phyloP scores from a whole-genome alignment of 2,329 filamentous ascomycete species.

The Fonsecaea multimorphosa region DNA sequence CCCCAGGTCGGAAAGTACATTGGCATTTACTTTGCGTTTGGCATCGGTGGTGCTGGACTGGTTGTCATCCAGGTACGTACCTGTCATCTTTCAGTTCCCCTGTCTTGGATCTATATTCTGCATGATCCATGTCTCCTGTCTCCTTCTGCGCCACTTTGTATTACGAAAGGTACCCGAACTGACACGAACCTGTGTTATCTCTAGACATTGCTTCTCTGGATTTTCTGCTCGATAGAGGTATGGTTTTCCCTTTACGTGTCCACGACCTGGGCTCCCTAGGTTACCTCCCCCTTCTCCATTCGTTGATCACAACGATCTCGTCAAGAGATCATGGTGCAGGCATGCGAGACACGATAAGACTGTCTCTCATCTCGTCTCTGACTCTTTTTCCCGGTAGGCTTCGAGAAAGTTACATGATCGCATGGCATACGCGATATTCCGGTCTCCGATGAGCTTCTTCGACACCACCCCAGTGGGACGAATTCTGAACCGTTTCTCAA shows the following conservation, averaged over 20 bases:
- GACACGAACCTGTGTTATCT: slow-evolving; percentile 17
- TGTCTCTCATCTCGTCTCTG: slow-evolving; percentile 21
- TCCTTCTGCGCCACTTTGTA: neutral
- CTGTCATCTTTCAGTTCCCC: slow-evolving; percentile 1
- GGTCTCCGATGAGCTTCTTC: slow-evolving; percentile 98
- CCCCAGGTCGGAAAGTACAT: slow-evolving; percentile 85
- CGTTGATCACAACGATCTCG: neutral
- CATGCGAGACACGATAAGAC: slow-evolving; percentile 10
- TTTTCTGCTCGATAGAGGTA: slow-evolving; percentile 98
- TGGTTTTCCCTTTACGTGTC: slow-evolving; percentile 39
- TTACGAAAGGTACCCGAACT: slow-evolving; percentile 10
- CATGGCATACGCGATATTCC: slow-evolving; percentile 97
- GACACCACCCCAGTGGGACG: slow-evolving; percentile 96
- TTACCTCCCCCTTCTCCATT: neutral
- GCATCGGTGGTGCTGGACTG: slow-evolving; percentile 80
- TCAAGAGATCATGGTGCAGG: slow-evolving; percentile 9
- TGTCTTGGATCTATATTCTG: slow-evolving; percentile 1
- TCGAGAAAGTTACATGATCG: slow-evolving; percentile 95
- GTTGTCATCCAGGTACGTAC: slow-evolving; percentile 73
- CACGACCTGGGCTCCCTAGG: neutral
- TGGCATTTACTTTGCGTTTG: slow-evolving; percentile 93
- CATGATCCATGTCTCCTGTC: neutral
- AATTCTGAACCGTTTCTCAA: slow-evolving; percentile 95
- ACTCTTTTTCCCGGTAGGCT: slow-evolving; percentile 59
- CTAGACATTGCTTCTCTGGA: slow-evolving; percentile 88